Percentiles rank a stretch among this genome's conserved stretches.
phyloP scores from a whole-genome alignment of 2,329 filamentous ascomycete species.

The Plenodomus biglobosus region DNA sequence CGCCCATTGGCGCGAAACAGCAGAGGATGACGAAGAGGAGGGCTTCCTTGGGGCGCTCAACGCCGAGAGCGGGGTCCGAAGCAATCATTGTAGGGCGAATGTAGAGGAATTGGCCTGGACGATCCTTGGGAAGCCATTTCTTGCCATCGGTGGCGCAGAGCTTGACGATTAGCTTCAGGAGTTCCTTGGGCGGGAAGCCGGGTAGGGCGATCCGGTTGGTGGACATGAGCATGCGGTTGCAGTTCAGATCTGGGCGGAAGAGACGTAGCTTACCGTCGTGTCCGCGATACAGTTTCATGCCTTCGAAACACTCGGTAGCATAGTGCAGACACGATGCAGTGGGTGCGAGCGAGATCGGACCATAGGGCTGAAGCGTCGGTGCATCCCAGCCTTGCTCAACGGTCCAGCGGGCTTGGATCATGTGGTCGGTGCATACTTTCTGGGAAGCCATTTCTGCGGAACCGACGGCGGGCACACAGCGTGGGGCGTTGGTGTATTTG shows the following conservation, averaged over 20 bases:
- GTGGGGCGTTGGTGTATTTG: constrained; percentile 46
- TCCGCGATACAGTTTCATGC: constrained; percentile 71
- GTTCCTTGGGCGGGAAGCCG: constrained; percentile 67
- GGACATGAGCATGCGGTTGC: constrained; percentile 61
- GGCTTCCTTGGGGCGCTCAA: constrained; percentile 78
- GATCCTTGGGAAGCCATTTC: constrained; percentile 75
- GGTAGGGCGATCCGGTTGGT: constrained; percentile 71
- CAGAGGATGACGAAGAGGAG: constrained; percentile 77
- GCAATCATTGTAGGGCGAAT: constrained; percentile 86
- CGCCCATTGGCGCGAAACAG: constrained; percentile 51
- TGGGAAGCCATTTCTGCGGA: constrained; percentile 45
- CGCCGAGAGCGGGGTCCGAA: constrained; percentile 76
- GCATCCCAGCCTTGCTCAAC: constrained; percentile 67
- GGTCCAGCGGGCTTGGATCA: constrained; percentile 75
- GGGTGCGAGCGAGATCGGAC: constrained; percentile 75
- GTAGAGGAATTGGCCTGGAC: constrained; percentile 74
- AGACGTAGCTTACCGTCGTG: constrained; percentile 71
- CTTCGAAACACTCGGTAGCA: constrained; percentile 89
- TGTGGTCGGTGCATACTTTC: constrained; percentile 75
- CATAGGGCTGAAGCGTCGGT: constrained; percentile 75
- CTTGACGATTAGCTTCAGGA: constrained; percentile 72
- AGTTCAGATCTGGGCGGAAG: constrained; percentile 76
- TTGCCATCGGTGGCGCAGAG: constrained; percentile 72
- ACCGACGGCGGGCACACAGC: constrained; percentile 46
- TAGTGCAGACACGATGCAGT: constrained; percentile 83